phyloP scores from a whole-genome alignment of 306 rosid species.

The Leucaena leucocephala region DNA sequence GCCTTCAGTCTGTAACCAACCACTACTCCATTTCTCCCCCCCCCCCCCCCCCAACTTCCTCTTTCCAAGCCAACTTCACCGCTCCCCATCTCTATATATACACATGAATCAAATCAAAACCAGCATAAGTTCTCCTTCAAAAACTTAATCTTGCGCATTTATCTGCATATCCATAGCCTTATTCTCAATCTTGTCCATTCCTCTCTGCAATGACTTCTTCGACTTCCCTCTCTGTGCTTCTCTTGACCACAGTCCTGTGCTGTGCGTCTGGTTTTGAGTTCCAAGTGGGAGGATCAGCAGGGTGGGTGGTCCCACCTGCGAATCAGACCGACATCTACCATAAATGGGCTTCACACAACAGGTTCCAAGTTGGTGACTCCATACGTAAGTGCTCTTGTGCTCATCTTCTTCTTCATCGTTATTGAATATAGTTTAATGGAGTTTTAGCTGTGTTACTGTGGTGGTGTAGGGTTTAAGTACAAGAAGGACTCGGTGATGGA shows the following conservation, averaged over 20 bases:
- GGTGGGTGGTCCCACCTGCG: conserved; percentile 75
- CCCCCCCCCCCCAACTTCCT: background rate
- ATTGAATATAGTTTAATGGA: background rate
- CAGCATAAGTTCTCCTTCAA: background rate
- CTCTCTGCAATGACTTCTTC: conserved; percentile 33
- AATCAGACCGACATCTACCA: conserved; percentile 69
- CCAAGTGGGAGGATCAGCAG: conserved; percentile 72
- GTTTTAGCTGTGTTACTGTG: background rate
- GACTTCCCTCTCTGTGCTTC: conserved; percentile 29
- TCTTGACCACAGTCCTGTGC: conserved; percentile 35
- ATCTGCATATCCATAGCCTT: too few species aligned
- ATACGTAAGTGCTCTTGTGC: conserved; percentile 49
- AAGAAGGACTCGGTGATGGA: conserved; percentile 87
- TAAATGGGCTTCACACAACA: conserved; percentile 79
- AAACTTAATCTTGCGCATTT: background rate
- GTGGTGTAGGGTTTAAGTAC: conserved; percentile 60
- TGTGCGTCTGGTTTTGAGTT: conserved; percentile 56
- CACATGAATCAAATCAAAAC: background rate
- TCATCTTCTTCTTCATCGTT: background rate
- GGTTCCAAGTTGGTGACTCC: conserved; percentile 70
- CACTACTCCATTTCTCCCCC: conserved; percentile 19
- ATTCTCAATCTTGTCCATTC: background rate
- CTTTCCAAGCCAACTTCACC: background rate
- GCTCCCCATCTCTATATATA: background rate
- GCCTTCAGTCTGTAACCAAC: background rate